Conservation (phyloP, 106 monocot species). For the Triglochin maritima region DNA sequence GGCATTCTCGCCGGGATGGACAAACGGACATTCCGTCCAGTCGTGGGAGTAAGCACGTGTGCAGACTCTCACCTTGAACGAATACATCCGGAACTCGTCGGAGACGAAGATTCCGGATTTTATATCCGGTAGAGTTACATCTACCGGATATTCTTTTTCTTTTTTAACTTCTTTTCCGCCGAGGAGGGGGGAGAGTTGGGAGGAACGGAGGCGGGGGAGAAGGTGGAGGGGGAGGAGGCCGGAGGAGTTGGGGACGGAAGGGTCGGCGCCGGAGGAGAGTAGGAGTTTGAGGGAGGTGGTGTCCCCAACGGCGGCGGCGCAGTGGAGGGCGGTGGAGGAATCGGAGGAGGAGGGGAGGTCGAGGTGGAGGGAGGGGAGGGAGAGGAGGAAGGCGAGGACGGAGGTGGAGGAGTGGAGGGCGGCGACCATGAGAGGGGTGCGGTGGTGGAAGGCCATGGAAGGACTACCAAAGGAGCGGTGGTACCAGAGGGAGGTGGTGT, state of each 20-base stretch:
- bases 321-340: constrained; percentile 56
- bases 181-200: neutral
- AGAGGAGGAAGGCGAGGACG: constrained; percentile 36
- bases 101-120: constrained; percentile 79
- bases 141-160: constrained; percentile 71
- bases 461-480: constrained; percentile 9
- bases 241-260: constrained; percentile 54
- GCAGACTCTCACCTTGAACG: constrained; percentile 92
- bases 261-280: constrained; percentile 40
- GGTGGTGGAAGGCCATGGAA: constrained; percentile 23
- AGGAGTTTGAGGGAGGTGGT: constrained; percentile 23
- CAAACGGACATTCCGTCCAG: constrained; percentile 99
- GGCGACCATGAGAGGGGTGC: constrained; percentile 72
- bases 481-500: constrained; percentile 42
- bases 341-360: constrained; percentile 32
- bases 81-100: constrained; percentile 94
- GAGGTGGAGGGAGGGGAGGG: constrained; percentile 17
- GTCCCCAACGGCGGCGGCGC: constrained; percentile 36
- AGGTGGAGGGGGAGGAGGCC: constrained; percentile 41
- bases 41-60: constrained; percentile 90
- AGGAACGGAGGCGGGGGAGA: constrained; percentile 12
- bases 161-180: neutral
- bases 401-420: constrained; percentile 57
- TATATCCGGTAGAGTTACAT: constrained; percentile 73
- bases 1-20: constrained; percentile 97